A percentile compares a stretch with the other conserved stretches of the same genome.
Evolutionary conservation across 352 stramenopile genomes (phyloP).

Genomic region (Pythium coloratum): DNA sequence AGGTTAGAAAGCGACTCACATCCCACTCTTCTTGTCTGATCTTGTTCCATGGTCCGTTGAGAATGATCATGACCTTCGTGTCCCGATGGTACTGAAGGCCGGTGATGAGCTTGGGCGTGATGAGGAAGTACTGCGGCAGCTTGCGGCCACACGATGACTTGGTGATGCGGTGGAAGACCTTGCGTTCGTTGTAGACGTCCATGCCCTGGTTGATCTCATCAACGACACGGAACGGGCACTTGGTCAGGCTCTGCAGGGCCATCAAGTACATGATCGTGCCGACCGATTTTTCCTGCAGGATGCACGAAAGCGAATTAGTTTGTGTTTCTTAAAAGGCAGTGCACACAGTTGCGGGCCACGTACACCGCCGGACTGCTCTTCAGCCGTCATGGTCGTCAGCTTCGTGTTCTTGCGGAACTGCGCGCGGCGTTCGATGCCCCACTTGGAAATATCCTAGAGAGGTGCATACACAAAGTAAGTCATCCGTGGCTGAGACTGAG

Average conservation of each 20-base stretch:
- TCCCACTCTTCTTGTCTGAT: conserved; percentile 79
- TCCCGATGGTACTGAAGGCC: conserved; percentile 82
- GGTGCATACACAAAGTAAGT: conserved; percentile 9
- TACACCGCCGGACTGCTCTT: conserved; percentile 87
- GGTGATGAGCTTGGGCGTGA: conserved; percentile 89
- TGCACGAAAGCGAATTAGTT: not conserved
- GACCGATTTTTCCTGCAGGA: conserved; percentile 82
- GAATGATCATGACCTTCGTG: conserved; percentile 87
- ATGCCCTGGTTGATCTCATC: conserved; percentile 91
- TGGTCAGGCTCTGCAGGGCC: conserved; percentile 84
- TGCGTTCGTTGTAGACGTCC: conserved; percentile 90
- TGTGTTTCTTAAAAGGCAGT: not conserved
- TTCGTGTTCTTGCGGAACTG: conserved; percentile 87
- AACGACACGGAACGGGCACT: conserved; percentile 86
- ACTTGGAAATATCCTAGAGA: conserved; percentile 81
- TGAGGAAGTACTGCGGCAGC: conserved; percentile 88
- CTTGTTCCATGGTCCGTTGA: conserved; percentile 86
- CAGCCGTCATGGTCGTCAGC: conserved; percentile 81
- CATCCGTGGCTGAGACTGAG: not conserved
- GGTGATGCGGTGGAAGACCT: conserved; percentile 88
- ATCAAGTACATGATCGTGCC: conserved; percentile 92
- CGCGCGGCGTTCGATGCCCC: conserved; percentile 81
- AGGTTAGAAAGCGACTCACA: conserved; percentile 47
- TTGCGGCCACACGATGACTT: conserved; percentile 87
- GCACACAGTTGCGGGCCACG: conserved; percentile 2